Percentiles rank a stretch among this genome's conserved stretches.
These are phyloP conservation scores for Dalbergia cultrata DNA, from an alignment of 306 rosid species.

Conservation along the genomic window DNA sequence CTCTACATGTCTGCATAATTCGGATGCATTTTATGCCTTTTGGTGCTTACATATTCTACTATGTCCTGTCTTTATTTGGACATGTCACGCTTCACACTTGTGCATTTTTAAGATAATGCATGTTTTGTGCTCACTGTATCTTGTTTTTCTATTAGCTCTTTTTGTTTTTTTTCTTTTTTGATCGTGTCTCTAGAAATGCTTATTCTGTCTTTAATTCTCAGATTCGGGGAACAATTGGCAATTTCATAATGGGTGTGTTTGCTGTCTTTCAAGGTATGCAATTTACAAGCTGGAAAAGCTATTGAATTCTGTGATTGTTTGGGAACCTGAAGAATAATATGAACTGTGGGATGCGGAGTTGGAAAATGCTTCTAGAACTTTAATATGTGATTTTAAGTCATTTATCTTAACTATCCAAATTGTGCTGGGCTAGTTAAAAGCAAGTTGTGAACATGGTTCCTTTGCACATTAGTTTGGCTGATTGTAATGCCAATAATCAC, in stretches of 20 bases:
- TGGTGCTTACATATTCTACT: background rate
- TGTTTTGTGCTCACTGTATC: background rate
- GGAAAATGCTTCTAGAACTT: slow-evolving; percentile 17
- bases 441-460: slow-evolving; percentile 9
- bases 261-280: slow-evolving; percentile 84
- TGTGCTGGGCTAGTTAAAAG: slow-evolving; percentile 14
- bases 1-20: background rate
- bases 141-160: background rate
- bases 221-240: slow-evolving; percentile 78
- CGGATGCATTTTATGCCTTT: slow-evolving; percentile 21
- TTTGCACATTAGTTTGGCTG: background rate
- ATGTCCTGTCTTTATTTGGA: background rate
- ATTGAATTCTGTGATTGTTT: background rate
- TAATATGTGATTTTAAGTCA: slow-evolving; percentile 9
- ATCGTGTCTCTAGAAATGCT: slow-evolving; percentile 38
- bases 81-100: background rate
- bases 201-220: slow-evolving; percentile 43
- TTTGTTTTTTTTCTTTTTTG: background rate
- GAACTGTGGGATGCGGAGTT: background rate
- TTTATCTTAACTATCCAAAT: background rate
- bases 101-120: background rate
- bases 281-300: slow-evolving; percentile 35
- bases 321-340: slow-evolving; percentile 27
- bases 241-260: slow-evolving; percentile 74
- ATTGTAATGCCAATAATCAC: background rate